phyloP scores from a whole-genome alignment of 2,329 filamentous ascomycete genomes.

The Mycosphaerelloides madeirae region DNA sequence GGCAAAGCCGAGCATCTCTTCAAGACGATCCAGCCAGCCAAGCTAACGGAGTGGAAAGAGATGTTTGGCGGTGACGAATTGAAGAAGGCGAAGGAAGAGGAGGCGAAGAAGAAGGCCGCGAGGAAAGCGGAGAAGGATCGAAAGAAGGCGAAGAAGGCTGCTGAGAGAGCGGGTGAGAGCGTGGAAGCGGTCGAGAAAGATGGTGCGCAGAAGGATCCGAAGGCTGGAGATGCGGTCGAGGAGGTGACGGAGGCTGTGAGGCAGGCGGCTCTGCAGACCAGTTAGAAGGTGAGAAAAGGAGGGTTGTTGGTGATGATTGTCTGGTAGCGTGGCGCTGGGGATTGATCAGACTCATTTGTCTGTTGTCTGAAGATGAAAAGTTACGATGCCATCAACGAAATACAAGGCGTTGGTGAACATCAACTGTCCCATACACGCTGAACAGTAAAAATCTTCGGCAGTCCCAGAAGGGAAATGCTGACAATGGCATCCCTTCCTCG shows the following conservation, averaged over 20 bases:
- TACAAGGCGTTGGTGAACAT: no score
- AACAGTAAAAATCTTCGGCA: no score
- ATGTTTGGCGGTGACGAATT: conserved; percentile 65
- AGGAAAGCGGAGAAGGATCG: conserved; percentile 65
- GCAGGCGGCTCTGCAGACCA: conserved; percentile 42
- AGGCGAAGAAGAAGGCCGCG: conserved; percentile 48
- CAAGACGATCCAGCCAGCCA: no score
- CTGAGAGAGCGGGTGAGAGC: conserved; percentile 64
- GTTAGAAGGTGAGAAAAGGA: no score
- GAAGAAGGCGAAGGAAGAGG: conserved; percentile 67
- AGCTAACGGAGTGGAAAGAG: conserved; percentile 76
- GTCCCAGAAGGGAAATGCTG: no score
- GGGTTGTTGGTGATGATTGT: no score
- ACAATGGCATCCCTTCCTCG: no score
- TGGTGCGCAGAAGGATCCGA: conserved; percentile 42
- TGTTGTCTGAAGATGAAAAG: no score
- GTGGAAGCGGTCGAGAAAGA: conserved; percentile 75
- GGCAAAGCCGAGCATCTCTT: conserved; percentile 78
- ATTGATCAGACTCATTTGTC: no score
- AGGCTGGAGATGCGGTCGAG: conserved; percentile 38
- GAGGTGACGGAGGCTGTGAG: conserved; percentile 43
- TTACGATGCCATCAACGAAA: no score
- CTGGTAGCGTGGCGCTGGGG: no score
- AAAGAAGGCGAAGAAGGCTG: conserved; percentile 56
- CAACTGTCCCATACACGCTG: no score